A percentile compares a stretch with the other conserved stretches of the same genome.
phyloP scores from a whole-genome alignment of 2,329 filamentous ascomycete species.

The Aureobasidium zeae region DNA sequence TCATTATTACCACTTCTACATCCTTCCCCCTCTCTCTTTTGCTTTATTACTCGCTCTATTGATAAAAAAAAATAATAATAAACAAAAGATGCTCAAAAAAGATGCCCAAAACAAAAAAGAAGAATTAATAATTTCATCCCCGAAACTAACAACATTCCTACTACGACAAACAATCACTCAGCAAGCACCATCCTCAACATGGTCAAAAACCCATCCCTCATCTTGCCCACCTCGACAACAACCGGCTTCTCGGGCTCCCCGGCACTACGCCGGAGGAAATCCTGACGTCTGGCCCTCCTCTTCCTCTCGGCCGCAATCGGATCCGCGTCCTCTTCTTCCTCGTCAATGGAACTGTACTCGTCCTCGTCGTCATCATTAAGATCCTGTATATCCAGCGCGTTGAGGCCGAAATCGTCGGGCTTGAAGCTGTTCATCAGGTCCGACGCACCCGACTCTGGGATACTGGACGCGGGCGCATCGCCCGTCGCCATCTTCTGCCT shows the following conservation, averaged over 20 bases:
- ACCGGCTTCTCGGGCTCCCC: conserved; percentile 31
- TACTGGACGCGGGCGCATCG: conserved; percentile 13
- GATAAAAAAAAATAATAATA: too few relatives aligned
- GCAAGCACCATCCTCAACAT: conserved; percentile 31
- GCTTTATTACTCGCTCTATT: too few relatives aligned
- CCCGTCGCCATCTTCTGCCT: conserved; percentile 97
- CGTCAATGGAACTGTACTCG: conserved; percentile 61
- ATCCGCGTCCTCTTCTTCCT: conserved; percentile 61
- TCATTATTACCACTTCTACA: too few relatives aligned
- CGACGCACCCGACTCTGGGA: conserved; percentile 36
- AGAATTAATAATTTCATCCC: too few relatives aligned
- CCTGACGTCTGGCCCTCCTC: conserved; percentile 65
- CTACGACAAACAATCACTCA: conserved; percentile 18
- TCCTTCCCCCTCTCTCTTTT: too few relatives aligned
- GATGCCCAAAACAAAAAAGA: too few relatives aligned
- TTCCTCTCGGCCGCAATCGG: conserved; percentile 81
- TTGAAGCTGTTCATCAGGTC: conserved; percentile 52
- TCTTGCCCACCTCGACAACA: conserved; percentile 27
- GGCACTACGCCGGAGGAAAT: conserved; percentile 49
- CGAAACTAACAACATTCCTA: too few relatives aligned
- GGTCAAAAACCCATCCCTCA: conserved; percentile 28
- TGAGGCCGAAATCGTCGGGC: conserved; percentile 79
- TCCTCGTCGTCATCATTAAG: conserved; percentile 66
- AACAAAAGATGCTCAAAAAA: too few relatives aligned
- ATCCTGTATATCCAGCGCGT: conserved; percentile 78